Evolutionary conservation across 2,329 filamentous ascomycete genomes (phyloP).

Genomic region (Hypoxylon sp.): DNA sequence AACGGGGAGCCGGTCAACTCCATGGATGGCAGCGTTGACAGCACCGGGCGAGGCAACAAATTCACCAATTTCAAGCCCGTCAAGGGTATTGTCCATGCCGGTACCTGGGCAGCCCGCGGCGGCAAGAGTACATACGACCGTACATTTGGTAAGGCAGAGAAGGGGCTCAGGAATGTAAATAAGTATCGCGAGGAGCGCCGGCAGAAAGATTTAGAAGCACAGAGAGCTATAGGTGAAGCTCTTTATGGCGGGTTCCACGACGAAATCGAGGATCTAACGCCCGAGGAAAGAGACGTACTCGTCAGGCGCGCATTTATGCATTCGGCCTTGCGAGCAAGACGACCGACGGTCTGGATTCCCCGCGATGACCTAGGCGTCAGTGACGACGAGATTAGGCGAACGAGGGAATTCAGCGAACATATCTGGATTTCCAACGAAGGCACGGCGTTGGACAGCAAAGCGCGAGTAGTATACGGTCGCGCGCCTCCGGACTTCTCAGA

Average conservation of each 20-base stretch:
- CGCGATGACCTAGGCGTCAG: conserved; percentile 88
- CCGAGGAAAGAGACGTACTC: conserved; percentile 85
- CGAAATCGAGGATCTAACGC: conserved; percentile 92
- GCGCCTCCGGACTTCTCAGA: conserved; percentile 92
- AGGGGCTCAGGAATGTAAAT: conserved; percentile 53
- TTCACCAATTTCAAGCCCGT: conserved; percentile 51
- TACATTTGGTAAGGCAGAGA: conserved; percentile 54
- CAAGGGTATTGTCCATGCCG: conserved; percentile 58
- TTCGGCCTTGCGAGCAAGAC: conserved; percentile 80
- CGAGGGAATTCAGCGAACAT: conserved; percentile 75
- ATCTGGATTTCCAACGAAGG: conserved; percentile 97
- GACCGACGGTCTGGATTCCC: conserved; percentile 94
- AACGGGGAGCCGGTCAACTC: conserved; percentile 50
- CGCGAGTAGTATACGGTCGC: conserved; percentile 81
- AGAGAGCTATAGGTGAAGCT: conserved; percentile 77
- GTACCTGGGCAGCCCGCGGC: conserved; percentile 58
- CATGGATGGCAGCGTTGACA: conserved; percentile 41
- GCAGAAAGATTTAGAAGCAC: conserved; percentile 73
- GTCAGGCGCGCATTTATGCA: conserved; percentile 92
- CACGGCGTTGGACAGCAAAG: conserved; percentile 84
- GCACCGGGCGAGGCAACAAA: conserved; percentile 40
- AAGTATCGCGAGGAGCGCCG: conserved; percentile 60
- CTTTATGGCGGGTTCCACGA: conserved; percentile 89
- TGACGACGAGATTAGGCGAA: conserved; percentile 87
- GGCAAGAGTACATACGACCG: conserved; percentile 59